These are phyloP conservation scores for Diatrype stigma DNA, from an alignment of 2,329 filamentous ascomycete species.

Conservation along the genomic window DNA sequence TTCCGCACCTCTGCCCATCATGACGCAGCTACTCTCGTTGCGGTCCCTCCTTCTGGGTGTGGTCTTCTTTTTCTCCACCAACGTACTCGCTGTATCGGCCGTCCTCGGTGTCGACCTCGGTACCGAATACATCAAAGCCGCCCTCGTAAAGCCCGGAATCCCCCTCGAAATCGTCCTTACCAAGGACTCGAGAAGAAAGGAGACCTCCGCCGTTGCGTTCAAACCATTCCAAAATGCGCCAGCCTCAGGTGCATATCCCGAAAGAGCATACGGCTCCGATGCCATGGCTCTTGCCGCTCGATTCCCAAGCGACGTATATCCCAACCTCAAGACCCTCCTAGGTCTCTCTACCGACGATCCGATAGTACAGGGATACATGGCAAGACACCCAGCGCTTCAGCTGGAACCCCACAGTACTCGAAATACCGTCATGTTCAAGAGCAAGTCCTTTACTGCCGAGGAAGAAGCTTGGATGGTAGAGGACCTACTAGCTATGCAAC, in stretches of 20 bases:
- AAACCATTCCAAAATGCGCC: constrained; percentile 71
- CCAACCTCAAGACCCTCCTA: constrained; percentile 88
- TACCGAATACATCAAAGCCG: constrained; percentile 95
- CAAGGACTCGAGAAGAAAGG: constrained; percentile 96
- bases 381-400: constrained; percentile 73
- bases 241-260: constrained; percentile 68
- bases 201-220: constrained; percentile 85
- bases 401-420: constrained; percentile 56
- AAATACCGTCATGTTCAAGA: constrained; percentile 78
- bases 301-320: constrained; percentile 90
- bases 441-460: constrained; percentile 57
- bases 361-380: constrained; percentile 64
- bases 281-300: constrained; percentile 81
- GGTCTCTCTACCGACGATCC: constrained; percentile 63
- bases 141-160: constrained; percentile 92
- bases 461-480: constrained; percentile 75
- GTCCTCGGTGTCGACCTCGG: constrained; percentile 92
- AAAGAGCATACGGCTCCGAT: constrained; percentile 88
- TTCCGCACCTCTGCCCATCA: constrained; percentile 26
- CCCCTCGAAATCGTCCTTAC: constrained; percentile 97
- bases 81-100: constrained; percentile 58
- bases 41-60: constrained; percentile 33
- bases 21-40: constrained; percentile 34
- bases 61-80: constrained; percentile 39
- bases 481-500: constrained; percentile 92